Evolutionary conservation across 78 protist genomes (phyloP).

Genomic region (Pigoraptor vietnamica): DNA sequence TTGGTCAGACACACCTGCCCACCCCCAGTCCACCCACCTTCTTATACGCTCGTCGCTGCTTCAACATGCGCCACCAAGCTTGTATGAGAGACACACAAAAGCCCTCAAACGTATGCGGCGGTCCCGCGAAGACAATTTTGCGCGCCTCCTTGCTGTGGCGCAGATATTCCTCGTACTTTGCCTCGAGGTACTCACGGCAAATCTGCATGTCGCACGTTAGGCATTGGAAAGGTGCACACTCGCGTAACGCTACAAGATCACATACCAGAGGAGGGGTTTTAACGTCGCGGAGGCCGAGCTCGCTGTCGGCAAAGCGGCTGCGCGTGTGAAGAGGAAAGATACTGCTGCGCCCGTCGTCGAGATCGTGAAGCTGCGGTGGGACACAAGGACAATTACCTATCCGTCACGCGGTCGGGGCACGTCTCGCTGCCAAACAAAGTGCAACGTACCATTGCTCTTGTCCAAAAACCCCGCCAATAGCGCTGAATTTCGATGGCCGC

Average conservation of each 20-base stretch:
- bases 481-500: not conserved
- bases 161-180: not conserved
- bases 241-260: not conserved
- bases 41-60: not conserved
- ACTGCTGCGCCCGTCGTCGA: not conserved
- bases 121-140: not conserved
- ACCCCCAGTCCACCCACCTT: not conserved
- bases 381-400: not conserved
- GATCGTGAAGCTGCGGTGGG: not conserved
- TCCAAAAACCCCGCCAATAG: not conserved
- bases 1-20: too few relatives aligned
- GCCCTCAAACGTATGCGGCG: not conserved
- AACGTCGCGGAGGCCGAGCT: not conserved
- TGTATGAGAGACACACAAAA: not conserved
- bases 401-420: too few relatives aligned
- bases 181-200: not conserved
- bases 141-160: not conserved
- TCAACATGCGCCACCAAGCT: not conserved
- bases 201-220: not conserved
- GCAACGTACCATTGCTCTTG: not conserved
- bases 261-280: not conserved
- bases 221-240: not conserved
- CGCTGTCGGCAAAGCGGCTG: not conserved
- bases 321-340: not conserved
- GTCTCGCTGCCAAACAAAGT: not conserved